Base-by-base conservation (phyloP, 2,329 filamentous ascomycete species). In the Massarina eburnea region DNA sequence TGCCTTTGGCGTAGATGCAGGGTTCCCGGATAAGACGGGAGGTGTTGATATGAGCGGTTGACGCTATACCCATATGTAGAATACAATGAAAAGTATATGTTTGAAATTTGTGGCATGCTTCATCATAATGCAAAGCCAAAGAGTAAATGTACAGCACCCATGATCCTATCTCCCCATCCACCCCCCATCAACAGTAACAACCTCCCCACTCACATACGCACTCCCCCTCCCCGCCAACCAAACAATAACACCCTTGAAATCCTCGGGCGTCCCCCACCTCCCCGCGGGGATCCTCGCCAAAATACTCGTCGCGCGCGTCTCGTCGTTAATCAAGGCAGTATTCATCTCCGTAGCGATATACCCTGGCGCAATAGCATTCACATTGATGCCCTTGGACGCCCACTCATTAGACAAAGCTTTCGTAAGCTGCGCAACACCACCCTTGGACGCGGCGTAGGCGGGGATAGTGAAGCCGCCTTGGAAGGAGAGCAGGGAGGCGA, bases 311-410 rank as follows among this genome's bases (percentile, higher is more conserved):
- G 87, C 79, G 27, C 91, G 76, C 56, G 80, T 81, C 59, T 80
- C 71, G 68, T 96, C 84, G 40, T 84, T 80, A 34, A 95, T 81
- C 62, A 96, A 71, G 2, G 90, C 91, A 55, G 79, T 80, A 68
- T 96, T 96, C 91, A 96, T 96, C 49, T 96, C 91, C n/a, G 91
- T 96, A 39, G 82, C 88, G 58, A 95, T 89, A 70, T 96, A 96
- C 0, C 91, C 91, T 0, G 91, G 91, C 2, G 91, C 90, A 63
- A 96, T 89, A 7, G 87, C 89, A 68, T 96, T 96, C 32, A 96
- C 90, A 1, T 81, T 89, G 51, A 96, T 80, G 2, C 90, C 90
- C 61, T 83, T 80, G n/a, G 76, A 70, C 0, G 85, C 83, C 91
- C 91, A 96, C 73, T 95, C 89, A 66, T 96, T 96, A 37, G 85